A percentile compares a stretch with the other conserved stretches of the same genome.
phyloP scores from a whole-genome alignment of 371 early-diverging fungal species.

The Syncephalastrum monosporum region DNA sequence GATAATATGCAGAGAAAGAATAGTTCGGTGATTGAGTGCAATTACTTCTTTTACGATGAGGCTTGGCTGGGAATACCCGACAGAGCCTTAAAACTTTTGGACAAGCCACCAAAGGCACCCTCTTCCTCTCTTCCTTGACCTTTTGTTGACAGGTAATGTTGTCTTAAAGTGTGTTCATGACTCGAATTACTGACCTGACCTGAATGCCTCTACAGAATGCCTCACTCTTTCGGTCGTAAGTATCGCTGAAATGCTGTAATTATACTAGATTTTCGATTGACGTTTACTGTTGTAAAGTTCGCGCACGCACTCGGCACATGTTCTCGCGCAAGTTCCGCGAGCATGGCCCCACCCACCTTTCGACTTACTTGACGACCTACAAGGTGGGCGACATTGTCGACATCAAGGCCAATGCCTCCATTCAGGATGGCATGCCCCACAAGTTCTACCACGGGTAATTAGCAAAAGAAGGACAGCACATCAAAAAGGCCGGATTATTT shows the following conservation, averaged over 20 bases:
- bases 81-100: too few relatives aligned
- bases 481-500: background rate
- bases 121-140: too few relatives aligned
- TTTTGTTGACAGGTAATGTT: too few relatives aligned
- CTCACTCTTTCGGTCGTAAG: slow-evolving; percentile 91
- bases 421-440: slow-evolving; percentile 99
- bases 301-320: slow-evolving; percentile 99
- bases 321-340: slow-evolving; percentile 97
- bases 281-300: slow-evolving; percentile 42
- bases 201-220: slow-evolving; percentile 53
- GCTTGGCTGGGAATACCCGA: too few relatives aligned
- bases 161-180: too few relatives aligned
- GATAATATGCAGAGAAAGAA: too few relatives aligned
- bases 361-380: slow-evolving; percentile 97
- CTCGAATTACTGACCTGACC: too few relatives aligned
- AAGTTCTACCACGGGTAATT: slow-evolving; percentile 99
- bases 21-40: too few relatives aligned
- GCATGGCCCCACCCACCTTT: slow-evolving; percentile 90
- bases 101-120: too few relatives aligned
- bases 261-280: background rate
- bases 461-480: background rate
- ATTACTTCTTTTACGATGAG: too few relatives aligned
- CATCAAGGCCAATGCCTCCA: slow-evolving; percentile 66
- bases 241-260: slow-evolving; percentile 9
- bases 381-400: slow-evolving; percentile 66